Percentiles rank a stretch among this genome's conserved stretches.
phyloP scores from a whole-genome alignment of 192 early-diverging fungal genomes.

The Piromyces sp. region DNA sequence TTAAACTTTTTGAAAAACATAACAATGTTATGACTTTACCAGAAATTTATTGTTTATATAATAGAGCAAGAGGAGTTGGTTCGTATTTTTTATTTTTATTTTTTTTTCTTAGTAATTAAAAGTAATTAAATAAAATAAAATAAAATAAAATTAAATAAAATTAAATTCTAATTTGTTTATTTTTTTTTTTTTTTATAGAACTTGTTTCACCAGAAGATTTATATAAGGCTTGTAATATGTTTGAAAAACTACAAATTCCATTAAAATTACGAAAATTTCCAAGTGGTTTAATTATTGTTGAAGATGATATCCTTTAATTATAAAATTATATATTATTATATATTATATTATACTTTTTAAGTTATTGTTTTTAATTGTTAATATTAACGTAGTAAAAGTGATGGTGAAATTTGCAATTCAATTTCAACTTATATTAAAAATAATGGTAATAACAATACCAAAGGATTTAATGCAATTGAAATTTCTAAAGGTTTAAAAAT shows the following conservation, averaged over 20 bases:
- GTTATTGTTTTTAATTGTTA: not conserved
- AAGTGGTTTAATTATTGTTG: constrained; percentile 37
- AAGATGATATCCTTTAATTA: not conserved
- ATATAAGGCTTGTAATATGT: constrained; percentile 51
- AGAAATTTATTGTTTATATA: constrained; percentile 87
- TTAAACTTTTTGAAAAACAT: constrained; percentile 38
- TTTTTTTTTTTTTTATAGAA: constrained; percentile 14
- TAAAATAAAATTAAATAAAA: too few relatives aligned
- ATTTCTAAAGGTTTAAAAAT: not conserved
- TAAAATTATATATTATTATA: not conserved
- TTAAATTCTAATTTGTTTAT: too few relatives aligned
- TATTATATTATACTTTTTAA: not conserved
- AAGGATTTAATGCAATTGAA: not conserved
- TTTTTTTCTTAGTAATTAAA: too few relatives aligned
- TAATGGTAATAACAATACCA: not conserved
- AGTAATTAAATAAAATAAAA: too few relatives aligned
- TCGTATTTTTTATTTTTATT: too few relatives aligned
- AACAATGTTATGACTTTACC: constrained; percentile 48
- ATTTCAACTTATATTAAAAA: not conserved
- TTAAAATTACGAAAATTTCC: constrained; percentile 58
- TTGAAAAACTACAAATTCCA: constrained; percentile 48
- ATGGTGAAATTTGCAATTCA: not conserved
- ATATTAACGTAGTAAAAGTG: not conserved
- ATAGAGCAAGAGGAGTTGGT: constrained; percentile 78
- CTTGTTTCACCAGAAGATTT: constrained; percentile 90